Conservation (phyloP, 352 stramenopile genomes). For the Phytophthora brassicae region DNA sequence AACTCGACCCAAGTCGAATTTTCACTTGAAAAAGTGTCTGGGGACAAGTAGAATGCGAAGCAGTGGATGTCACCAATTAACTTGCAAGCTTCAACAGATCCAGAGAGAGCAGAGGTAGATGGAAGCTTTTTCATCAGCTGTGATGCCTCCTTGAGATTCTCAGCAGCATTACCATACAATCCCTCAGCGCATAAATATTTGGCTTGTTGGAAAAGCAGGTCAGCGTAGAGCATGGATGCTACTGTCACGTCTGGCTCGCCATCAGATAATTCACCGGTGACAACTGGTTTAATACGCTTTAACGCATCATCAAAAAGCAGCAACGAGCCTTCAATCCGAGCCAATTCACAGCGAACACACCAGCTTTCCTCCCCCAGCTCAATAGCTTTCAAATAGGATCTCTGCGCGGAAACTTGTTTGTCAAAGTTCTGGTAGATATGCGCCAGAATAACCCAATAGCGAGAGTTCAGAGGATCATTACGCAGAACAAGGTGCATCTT, state of each 20-base stretch:
- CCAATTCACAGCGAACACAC: slow-evolving; percentile 77
- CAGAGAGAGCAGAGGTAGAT: slow-evolving; percentile 25
- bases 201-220: slow-evolving; percentile 77
- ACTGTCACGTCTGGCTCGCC: slow-evolving; percentile 33
- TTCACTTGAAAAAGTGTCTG: slow-evolving; percentile 50
- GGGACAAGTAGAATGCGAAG: slow-evolving; percentile 83
- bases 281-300: slow-evolving; percentile 49
- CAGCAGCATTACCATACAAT: slow-evolving; percentile 65
- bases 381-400: slow-evolving; percentile 78
- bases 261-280: slow-evolving; percentile 24
- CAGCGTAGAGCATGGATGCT: slow-evolving; percentile 58
- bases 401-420: slow-evolving; percentile 76
- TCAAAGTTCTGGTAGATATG: slow-evolving; percentile 84
- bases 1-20: slow-evolving; percentile 62
- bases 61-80: slow-evolving; percentile 80
- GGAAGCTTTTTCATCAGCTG: slow-evolving; percentile 43
- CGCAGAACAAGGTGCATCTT: slow-evolving; percentile 78
- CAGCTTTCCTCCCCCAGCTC: slow-evolving; percentile 66
- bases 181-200: slow-evolving; percentile 76
- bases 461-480: slow-evolving; percentile 64
- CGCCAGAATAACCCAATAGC: slow-evolving; percentile 71
- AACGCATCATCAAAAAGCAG: slow-evolving; percentile 76
- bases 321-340: slow-evolving; percentile 75
- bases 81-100: slow-evolving; percentile 54
- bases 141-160: slow-evolving; percentile 67